Percentiles rank a stretch among this genome's conserved stretches.
These are phyloP conservation scores for Wickerhamomyces hampshirensis DNA, from an alignment of 805 yeast genomes.

Conservation along the genomic window DNA sequence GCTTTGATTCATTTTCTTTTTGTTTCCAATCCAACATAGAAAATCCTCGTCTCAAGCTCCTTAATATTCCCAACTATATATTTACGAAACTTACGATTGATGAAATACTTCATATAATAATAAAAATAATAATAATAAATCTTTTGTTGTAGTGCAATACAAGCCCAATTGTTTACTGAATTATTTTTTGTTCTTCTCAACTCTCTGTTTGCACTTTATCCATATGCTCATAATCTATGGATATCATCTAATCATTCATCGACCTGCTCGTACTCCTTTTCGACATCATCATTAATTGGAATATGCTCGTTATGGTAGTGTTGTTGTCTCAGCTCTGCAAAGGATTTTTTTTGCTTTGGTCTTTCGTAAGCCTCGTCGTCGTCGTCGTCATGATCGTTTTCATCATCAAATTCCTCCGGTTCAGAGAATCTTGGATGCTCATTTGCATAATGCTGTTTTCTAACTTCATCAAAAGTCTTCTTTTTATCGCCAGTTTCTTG, in stretches of 20 bases:
- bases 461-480: constrained; percentile 61
- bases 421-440: constrained; percentile 29
- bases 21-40: too few species aligned
- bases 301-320: constrained; percentile 20
- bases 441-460: constrained; percentile 76
- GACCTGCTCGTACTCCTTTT: constrained; percentile 9
- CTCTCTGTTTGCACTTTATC: too few species aligned
- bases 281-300: constrained; percentile 6
- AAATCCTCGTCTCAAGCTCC: too few species aligned
- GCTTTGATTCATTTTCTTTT: too few species aligned
- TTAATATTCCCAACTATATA: too few species aligned
- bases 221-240: too few species aligned
- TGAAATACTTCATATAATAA: too few species aligned
- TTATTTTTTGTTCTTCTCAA: too few species aligned
- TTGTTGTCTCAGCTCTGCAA: constrained; percentile 23
- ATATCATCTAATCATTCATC: constrained; percentile 4
- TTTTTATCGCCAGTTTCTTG: constrained; percentile 22
- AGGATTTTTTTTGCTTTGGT: constrained; percentile 44
- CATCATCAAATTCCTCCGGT: constrained; percentile 10
- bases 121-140: too few species aligned
- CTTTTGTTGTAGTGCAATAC: too few species aligned
- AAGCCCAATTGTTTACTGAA: too few species aligned
- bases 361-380: constrained; percentile 15
- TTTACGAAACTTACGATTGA: too few species aligned
- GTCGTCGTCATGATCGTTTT: constrained; percentile 14